Base-by-base conservation (phyloP, 2,329 filamentous ascomycete genomes). In the Rhinocladiella mackenziei region DNA sequence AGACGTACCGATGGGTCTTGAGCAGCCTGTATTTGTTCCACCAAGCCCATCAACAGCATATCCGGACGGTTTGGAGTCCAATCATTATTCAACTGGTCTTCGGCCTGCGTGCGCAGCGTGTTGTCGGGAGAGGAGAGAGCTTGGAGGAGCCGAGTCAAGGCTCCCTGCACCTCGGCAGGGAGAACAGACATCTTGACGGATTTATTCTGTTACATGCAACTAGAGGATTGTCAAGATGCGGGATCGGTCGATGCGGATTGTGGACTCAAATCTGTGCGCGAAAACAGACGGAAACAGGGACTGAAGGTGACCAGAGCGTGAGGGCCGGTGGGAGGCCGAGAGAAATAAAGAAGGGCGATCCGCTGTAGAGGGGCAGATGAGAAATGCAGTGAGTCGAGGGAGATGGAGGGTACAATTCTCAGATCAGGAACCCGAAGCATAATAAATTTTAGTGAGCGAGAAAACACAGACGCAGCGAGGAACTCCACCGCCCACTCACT, bases 81-180 rank as follows among this genome's bases (percentile, higher is more conserved):
- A 74, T 89, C 89, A 68, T 80, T 86, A 65, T 88, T 86, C 52
- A 98, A 74, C 65, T 89, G 84, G 55, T 94, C 87, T 68, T 98
- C 92, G 39, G 91, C 91, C 65, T 87, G 81, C 20, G 85, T 80
- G 63, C 92, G 84, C 58, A 87, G 76, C 46, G 75, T 75, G 71
- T 98, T 98, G 71, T 98, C 91, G 58, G 88, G 72, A 35, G 87
- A 91, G 70, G 92, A 86, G 55, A 98, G 80, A 57, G 84, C 89
- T 70, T 86, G 81, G 64, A 98, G 76, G 57, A 98, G 81, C 77
- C 89, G 84, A 55, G 77, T 76, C 61, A 98, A 82, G 71, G 91
- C 87, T 58, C 81, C 76, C 66, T 92, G 86, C 61, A 92, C 78
- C 62, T 96, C 87, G 56, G 84, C 74, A 55, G 89, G 83, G 32